Percentiles rank a stretch among this genome's conserved stretches.
phyloP scores from a whole-genome alignment of 1,139 yeast genomes.

The Geotrichum fermentans region DNA sequence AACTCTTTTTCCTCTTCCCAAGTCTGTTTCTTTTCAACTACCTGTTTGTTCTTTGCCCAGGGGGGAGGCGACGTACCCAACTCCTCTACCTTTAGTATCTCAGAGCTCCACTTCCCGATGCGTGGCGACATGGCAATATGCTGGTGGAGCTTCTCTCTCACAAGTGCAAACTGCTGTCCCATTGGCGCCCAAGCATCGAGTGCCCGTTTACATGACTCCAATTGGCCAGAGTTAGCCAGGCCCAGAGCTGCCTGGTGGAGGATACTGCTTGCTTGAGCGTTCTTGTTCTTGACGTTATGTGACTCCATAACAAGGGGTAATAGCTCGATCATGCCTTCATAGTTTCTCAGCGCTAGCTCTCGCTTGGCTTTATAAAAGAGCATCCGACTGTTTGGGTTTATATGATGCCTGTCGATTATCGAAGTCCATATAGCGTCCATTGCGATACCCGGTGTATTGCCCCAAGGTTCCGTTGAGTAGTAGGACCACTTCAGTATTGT shows the following conservation, averaged over 20 bases:
- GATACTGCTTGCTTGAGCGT: conserved; percentile 13
- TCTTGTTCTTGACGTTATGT: conserved; percentile 7
- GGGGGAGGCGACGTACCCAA: conserved; percentile 1
- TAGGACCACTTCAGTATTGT: conserved; percentile 30
- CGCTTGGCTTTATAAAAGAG: conserved; percentile 18
- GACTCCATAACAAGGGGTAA: conserved; percentile 11
- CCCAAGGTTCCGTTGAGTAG: conserved; percentile 29
- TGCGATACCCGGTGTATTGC: conserved; percentile 23
- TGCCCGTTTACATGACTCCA: conserved; percentile 22
- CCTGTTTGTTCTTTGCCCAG: too few relatives aligned
- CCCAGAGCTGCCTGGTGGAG: conserved; percentile 21
- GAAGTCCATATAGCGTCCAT: conserved; percentile 32
- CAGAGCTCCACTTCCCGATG: conserved; percentile 8
- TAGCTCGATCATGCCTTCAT: conserved; percentile 7
- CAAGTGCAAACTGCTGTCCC: conserved; percentile 19
- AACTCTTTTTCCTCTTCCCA: too few relatives aligned
- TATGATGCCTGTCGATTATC: conserved; percentile 16
- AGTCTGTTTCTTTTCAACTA: too few relatives aligned
- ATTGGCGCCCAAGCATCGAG: conserved; percentile 25
- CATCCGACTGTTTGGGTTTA: conserved; percentile 26
- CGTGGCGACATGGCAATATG: conserved; percentile 20
- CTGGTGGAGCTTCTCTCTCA: conserved; percentile 19
- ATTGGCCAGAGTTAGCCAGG: conserved; percentile 20
- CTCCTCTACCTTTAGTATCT: neutral
- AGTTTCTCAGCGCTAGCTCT: conserved; percentile 11